These are phyloP conservation scores for Tetracentron sinense DNA, from an alignment of 164 flowering plant genomes.

Conservation along the genomic window DNA sequence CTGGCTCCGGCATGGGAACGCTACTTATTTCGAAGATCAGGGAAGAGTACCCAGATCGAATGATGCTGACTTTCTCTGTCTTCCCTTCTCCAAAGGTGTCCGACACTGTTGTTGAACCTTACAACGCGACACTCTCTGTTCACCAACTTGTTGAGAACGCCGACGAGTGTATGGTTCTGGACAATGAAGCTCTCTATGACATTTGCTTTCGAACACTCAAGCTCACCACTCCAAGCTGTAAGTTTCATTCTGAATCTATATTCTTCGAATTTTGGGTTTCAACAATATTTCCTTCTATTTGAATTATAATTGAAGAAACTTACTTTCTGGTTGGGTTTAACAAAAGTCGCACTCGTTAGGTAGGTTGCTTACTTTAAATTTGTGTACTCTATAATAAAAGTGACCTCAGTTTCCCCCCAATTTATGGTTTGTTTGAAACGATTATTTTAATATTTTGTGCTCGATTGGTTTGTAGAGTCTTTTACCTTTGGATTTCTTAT, in stretches of 20 bases:
- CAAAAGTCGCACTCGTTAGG: too few species aligned
- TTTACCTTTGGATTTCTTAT: too few species aligned
- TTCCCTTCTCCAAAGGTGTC: conserved; percentile 39
- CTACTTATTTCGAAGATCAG: conserved; percentile 33
- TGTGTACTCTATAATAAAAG: too few species aligned
- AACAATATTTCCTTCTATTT: not conserved
- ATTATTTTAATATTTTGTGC: too few species aligned
- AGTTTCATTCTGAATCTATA: conserved; percentile 17
- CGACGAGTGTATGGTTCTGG: conserved; percentile 36
- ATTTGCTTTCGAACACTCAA: conserved; percentile 43
- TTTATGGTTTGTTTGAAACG: too few species aligned
- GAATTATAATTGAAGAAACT: too few species aligned
- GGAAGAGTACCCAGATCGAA: conserved; percentile 41
- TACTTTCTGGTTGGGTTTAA: too few species aligned
- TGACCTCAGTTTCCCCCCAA: too few species aligned
- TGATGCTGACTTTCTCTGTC: conserved; percentile 40
- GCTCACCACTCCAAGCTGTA: conserved; percentile 43
- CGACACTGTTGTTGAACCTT: conserved; percentile 41
- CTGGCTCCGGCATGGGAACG: conserved; percentile 38
- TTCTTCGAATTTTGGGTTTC: not conserved
- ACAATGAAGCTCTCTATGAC: conserved; percentile 34
- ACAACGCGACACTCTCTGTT: conserved; percentile 40
- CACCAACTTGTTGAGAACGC: conserved; percentile 42
- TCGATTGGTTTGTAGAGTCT: too few species aligned
- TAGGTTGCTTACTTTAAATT: too few species aligned